Evolutionary conservation across 139 green algal species (phyloP).

Genomic region (Chlamydomonas eustigma): DNA sequence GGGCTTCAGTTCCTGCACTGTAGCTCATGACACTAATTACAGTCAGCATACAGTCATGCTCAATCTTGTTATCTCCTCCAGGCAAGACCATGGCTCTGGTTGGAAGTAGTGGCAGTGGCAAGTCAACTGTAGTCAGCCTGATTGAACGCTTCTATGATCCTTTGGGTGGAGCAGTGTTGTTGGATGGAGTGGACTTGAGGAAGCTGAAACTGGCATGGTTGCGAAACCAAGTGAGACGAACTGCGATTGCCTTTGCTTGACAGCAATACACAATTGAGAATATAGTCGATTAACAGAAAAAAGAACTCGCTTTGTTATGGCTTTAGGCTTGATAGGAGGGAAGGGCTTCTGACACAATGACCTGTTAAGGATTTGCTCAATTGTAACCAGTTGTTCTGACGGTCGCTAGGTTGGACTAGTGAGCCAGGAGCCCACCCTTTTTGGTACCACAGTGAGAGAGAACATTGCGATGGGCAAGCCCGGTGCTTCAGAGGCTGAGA

Average conservation of each 20-base stretch:
- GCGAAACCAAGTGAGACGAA: conserved; percentile 57
- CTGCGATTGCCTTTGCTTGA: no score
- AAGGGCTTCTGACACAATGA: conserved; percentile 26
- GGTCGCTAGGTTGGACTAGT: conserved; percentile 67
- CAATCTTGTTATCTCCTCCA: no score
- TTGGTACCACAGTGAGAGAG: conserved; percentile 71
- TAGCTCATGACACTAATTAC: no score
- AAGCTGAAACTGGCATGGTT: conserved; percentile 72
- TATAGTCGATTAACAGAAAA: no score
- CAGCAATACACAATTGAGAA: no score
- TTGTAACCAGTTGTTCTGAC: no score
- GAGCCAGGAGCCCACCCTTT: conserved; percentile 88
- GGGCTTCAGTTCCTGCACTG: no score
- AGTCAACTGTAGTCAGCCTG: conserved; percentile 77
- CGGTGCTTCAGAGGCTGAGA: conserved; percentile 45
- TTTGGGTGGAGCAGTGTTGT: conserved; percentile 32
- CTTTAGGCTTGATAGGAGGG: not conserved
- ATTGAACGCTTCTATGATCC: conserved; percentile 73
- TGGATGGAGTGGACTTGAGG: conserved; percentile 81
- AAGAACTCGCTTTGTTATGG: no score
- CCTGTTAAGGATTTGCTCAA: no score
- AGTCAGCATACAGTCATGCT: no score
- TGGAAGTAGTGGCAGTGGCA: conserved; percentile 80
- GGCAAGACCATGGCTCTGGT: conserved; percentile 86
- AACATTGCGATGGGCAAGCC: conserved; percentile 79